phyloP scores from a whole-genome alignment of 768 basidiomycete genomes.

The Mycena haematopus region DNA sequence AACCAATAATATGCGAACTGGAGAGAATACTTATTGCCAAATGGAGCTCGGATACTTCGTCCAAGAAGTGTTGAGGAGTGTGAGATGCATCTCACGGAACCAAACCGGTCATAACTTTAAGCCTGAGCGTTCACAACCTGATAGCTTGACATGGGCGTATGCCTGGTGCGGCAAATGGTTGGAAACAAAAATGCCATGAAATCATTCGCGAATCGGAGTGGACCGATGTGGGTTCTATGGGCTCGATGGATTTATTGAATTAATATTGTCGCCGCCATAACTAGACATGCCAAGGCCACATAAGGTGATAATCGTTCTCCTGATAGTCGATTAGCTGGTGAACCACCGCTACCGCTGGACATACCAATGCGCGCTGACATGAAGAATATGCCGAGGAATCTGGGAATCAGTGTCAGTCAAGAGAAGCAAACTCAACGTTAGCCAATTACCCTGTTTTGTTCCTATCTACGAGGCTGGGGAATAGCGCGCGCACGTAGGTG shows the following conservation, averaged over 20 bases:
- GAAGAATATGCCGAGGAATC: conserved; percentile 92
- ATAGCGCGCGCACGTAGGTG: conserved; percentile 91
- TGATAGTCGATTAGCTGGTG: conserved; percentile 36
- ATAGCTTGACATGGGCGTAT: too few relatives aligned
- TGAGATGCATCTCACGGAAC: too few relatives aligned
- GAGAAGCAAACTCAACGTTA: not conserved
- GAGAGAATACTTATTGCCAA: not conserved
- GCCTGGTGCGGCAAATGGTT: too few relatives aligned
- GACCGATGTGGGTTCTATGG: not conserved
- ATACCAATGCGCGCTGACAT: conserved; percentile 95
- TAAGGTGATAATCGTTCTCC: conserved; percentile 98
- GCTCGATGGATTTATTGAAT: conserved; percentile 4
- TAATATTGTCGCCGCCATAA: conserved; percentile 83
- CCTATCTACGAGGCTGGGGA: conserved; percentile 88
- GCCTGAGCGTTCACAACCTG: too few relatives aligned
- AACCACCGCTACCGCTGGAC: conserved; percentile 29
- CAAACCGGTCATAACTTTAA: too few relatives aligned
- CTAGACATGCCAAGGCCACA: conserved; percentile 91
- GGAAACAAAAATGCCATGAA: not conserved
- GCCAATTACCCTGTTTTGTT: conserved; percentile 88
- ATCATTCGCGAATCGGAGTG: not conserved
- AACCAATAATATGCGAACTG: not conserved
- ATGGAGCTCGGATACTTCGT: conserved; percentile 1
- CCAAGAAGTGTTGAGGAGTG: not conserved
- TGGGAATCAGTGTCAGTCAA: conserved; percentile 37